phyloP scores from a whole-genome alignment of 345 rosid species.

The Lepidium aucheri region DNA sequence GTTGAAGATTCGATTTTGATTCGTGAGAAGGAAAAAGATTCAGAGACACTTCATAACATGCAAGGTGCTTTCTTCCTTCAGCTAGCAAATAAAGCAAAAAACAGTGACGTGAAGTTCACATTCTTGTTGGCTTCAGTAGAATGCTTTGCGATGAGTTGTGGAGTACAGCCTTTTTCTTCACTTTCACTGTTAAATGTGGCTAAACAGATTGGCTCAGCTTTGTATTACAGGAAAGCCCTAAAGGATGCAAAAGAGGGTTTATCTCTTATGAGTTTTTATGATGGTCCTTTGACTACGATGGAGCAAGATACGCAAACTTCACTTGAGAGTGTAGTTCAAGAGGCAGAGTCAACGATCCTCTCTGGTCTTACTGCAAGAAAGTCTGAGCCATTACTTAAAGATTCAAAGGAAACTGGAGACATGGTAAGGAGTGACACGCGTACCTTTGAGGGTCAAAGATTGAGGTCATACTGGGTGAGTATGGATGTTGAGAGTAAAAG shows the following conservation, averaged over 20 bases:
- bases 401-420: background rate
- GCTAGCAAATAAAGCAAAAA: background rate
- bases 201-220: background rate
- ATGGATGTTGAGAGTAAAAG: slow-evolving; percentile 3
- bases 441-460: background rate
- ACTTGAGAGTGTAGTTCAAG: background rate
- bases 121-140: background rate
- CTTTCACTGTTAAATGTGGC: background rate
- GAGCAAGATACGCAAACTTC: background rate
- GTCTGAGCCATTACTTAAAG: background rate
- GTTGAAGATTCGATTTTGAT: background rate
- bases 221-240: slow-evolving; percentile 10
- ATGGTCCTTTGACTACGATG: background rate
- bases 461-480: slow-evolving; percentile 1
- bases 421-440: no score
- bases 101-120: background rate
- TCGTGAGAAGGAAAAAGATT: background rate
- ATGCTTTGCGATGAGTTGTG: background rate
- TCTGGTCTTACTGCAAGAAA: background rate
- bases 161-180: background rate
- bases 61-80: background rate
- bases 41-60: background rate
- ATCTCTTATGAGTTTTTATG: background rate
- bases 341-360: background rate
- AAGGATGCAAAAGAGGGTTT: background rate